phyloP scores from a whole-genome alignment of 176 grass and related monocot species.

The Poa annua region DNA sequence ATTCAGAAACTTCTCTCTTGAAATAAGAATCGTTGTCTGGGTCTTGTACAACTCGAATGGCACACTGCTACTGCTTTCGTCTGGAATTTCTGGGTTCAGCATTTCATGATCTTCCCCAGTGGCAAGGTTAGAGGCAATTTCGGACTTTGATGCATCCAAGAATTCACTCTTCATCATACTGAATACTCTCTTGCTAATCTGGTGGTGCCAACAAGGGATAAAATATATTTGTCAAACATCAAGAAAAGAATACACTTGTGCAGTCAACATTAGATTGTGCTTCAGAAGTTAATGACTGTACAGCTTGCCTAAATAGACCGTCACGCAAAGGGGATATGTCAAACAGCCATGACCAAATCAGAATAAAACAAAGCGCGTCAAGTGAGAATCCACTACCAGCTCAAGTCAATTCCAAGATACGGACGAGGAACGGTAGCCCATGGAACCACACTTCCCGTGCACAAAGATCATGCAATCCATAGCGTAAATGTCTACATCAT shows the following conservation, averaged over 20 bases:
- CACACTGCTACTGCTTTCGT: slow-evolving; percentile 44
- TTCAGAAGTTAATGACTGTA: slow-evolving; percentile 33
- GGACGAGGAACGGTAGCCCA: slow-evolving; percentile 13
- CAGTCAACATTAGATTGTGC: slow-evolving; percentile 5
- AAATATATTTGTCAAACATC: neutral
- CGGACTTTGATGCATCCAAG: slow-evolving; percentile 46
- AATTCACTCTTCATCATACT: slow-evolving; percentile 69
- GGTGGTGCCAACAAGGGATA: slow-evolving; percentile 36
- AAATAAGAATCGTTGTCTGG: slow-evolving; percentile 70
- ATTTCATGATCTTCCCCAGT: slow-evolving; percentile 28
- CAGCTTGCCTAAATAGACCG: slow-evolving; percentile 8
- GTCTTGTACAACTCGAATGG: slow-evolving; percentile 96
- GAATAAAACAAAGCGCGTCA: slow-evolving; percentile 2
- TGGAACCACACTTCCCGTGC: slow-evolving; percentile 23
- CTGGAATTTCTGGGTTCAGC: slow-evolving; percentile 37
- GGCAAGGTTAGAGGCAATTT: slow-evolving; percentile 32
- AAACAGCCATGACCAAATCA: slow-evolving; percentile 40
- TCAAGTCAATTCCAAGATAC: slow-evolving; percentile 44
- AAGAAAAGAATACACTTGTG: neutral
- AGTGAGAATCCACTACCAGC: slow-evolving; percentile 17
- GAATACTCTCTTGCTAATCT: slow-evolving; percentile 98
- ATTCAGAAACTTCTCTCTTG: slow-evolving; percentile 68
- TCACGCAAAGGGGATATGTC: slow-evolving; percentile 14
- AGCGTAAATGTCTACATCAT: slow-evolving; percentile 32
- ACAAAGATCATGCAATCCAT: slow-evolving; percentile 36